Conservation (phyloP, 768 basidiomycete genomes). For the Pisolithus marmoratus region DNA sequence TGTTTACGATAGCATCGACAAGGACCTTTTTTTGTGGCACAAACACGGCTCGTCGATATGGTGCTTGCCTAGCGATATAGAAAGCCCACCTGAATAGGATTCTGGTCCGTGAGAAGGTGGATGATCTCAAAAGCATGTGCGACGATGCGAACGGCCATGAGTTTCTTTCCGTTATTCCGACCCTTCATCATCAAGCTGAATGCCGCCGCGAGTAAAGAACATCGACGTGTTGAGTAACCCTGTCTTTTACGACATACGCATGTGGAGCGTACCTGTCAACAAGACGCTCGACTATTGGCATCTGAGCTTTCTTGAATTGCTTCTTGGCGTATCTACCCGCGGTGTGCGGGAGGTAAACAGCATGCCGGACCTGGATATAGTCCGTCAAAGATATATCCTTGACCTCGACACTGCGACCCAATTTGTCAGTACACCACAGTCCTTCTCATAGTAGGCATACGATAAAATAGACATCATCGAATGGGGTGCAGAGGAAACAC, state of each 20-base stretch:
- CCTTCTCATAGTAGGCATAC: not conserved
- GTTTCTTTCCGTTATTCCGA: constrained; percentile 99
- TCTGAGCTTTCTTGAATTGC: constrained; percentile 99
- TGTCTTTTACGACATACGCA: not conserved
- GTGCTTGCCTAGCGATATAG: not conserved
- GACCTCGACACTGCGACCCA: constrained; percentile 75
- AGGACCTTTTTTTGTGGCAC: constrained; percentile 57
- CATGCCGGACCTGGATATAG: constrained; percentile 98
- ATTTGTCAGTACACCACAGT: constrained; percentile 11
- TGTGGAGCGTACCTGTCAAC: constrained; percentile 74
- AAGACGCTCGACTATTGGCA: constrained; percentile 99
- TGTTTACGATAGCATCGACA: constrained; percentile 99
- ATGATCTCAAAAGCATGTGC: constrained; percentile 99
- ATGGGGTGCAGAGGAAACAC: not conserved
- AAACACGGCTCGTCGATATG: too few species aligned
- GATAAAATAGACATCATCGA: not conserved
- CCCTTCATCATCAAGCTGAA: constrained; percentile 99
- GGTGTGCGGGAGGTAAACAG: constrained; percentile 97
- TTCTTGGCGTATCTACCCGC: constrained; percentile 99
- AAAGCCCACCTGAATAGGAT: constrained; percentile 88
- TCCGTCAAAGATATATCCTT: constrained; percentile 99
- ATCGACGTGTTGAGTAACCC: not conserved
- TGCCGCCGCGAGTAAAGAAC: not conserved
- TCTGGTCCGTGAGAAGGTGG: constrained; percentile 99
- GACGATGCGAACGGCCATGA: constrained; percentile 97